Evolutionary conservation across 2,329 filamentous ascomycete species (phyloP), one percentile per base, ranked within the genome.

Genomic region (Sclerotinia glacialis): DNA sequence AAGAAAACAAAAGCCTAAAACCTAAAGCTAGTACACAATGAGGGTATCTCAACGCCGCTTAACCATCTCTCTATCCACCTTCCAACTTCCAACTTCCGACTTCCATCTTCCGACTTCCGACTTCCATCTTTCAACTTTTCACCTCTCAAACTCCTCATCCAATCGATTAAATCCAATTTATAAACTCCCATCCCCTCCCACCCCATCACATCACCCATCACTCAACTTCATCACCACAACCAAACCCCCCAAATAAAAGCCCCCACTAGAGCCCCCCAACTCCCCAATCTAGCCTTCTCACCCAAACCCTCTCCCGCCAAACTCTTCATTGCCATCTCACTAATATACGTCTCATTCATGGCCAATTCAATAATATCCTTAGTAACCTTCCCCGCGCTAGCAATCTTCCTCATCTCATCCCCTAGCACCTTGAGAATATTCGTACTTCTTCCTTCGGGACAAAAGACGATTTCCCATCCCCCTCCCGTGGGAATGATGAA

Each of bases 391-490:
- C 82, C 80, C 1, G 77, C 76, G 14, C 76, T 78, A 26, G 80
- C 83, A 26, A 87, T 75, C 68, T 79, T 76, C 31, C 78, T 77
- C 71, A 87, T 75, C 74, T 86, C 79, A 16, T 78, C 73, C 21
- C 81, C 80, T 71, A 86, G 80, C 6, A 83, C 82, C 40, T 77
- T 77, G 44, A 87, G 75, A 68, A 88, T 88, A 72, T 86, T 82
- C 47, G 85, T 87, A 69, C 84, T 86, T 61, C 85, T 77, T 12
- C 85, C 85, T 16, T 74, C 75, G 1, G 92, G 92, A 76, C 92
- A 95, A 76, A 95, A 91, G 12, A 90, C 83, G 18, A 95, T 83
- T 76, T 93, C 86, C 81, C 90, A 95, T 0, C 90, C 90, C 28
- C 89, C 90, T 23, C 91, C 91, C 14, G 77, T 81, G 2, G 86